Evolutionary conservation across 1,284 basidiomycete species (phyloP).

Genomic region (Puccinia horiana): DNA sequence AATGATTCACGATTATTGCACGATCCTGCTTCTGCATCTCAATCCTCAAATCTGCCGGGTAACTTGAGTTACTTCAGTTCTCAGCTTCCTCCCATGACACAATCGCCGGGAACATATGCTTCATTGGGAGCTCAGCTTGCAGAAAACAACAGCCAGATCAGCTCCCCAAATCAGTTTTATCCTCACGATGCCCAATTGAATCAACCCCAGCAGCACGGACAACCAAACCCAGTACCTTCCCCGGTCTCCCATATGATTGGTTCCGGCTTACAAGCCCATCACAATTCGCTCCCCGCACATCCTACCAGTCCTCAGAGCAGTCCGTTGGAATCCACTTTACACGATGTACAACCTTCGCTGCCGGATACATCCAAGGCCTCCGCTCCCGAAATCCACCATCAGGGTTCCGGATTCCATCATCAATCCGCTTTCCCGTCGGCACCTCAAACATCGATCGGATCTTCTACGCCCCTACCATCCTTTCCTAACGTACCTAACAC

Average conservation of each 20-base stretch:
- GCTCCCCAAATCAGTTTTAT: neutral
- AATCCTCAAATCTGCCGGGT: neutral
- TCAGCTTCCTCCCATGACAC: neutral
- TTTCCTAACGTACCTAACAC: slow-evolving; percentile 33
- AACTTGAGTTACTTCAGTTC: neutral
- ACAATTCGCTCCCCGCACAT: neutral
- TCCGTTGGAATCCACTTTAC: neutral
- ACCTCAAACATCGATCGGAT: neutral
- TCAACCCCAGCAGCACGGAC: neutral
- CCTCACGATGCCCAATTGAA: neutral
- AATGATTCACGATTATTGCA: neutral
- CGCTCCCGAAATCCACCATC: neutral
- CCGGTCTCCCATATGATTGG: neutral
- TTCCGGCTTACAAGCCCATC: neutral
- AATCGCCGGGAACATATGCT: neutral
- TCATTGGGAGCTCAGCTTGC: neutral
- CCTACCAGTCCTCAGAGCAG: neutral
- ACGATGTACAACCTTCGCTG: neutral
- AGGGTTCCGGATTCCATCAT: neutral
- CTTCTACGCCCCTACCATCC: neutral
- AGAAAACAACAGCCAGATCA: neutral
- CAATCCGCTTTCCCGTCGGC: neutral
- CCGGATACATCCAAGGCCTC: neutral
- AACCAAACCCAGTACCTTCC: neutral
- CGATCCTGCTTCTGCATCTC: neutral